Evolutionary conservation across 106 monocot genomes (phyloP).

Genomic region (Phalaenopsis aphrodite): DNA sequence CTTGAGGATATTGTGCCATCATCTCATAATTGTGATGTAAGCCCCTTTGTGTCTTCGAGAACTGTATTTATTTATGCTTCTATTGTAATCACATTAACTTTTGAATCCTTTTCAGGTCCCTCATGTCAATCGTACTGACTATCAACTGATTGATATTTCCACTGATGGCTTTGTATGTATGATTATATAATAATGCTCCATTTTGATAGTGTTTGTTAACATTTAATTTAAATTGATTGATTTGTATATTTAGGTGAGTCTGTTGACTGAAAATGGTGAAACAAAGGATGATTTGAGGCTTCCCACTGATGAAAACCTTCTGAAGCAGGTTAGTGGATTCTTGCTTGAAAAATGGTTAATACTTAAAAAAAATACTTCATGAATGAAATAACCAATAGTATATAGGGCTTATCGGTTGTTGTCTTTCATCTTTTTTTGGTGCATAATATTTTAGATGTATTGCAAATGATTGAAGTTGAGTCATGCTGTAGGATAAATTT

Average conservation of each 20-base stretch:
- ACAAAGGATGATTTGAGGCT: conserved; percentile 67
- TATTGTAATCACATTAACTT: not conserved
- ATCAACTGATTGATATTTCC: conserved; percentile 18
- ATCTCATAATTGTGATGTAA: conserved; percentile 28
- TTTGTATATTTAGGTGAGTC: conserved; percentile 31
- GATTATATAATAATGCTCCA: not conserved
- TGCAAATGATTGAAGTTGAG: too few relatives aligned
- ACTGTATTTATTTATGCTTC: not conserved
- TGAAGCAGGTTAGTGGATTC: conserved; percentile 35
- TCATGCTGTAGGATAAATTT: too few relatives aligned
- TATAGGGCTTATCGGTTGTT: too few relatives aligned
- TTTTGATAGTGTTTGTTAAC: not conserved
- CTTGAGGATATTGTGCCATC: conserved; percentile 30
- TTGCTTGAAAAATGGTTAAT: not conserved
- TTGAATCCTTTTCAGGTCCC: conserved; percentile 11
- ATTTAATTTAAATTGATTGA: conserved; percentile 1
- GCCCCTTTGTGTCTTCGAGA: not conserved
- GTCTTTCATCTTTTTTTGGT: too few relatives aligned
- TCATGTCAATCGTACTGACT: conserved; percentile 23
- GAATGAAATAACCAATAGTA: not conserved
- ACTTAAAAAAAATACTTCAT: not conserved
- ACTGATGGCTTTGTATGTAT: conserved; percentile 17
- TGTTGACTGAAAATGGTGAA: conserved; percentile 49
- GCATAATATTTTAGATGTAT: too few relatives aligned
- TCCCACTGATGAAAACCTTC: conserved; percentile 48